These are phyloP conservation scores for Leccinum rimulosum DNA, from an alignment of 768 basidiomycete species.

Conservation along the genomic window DNA sequence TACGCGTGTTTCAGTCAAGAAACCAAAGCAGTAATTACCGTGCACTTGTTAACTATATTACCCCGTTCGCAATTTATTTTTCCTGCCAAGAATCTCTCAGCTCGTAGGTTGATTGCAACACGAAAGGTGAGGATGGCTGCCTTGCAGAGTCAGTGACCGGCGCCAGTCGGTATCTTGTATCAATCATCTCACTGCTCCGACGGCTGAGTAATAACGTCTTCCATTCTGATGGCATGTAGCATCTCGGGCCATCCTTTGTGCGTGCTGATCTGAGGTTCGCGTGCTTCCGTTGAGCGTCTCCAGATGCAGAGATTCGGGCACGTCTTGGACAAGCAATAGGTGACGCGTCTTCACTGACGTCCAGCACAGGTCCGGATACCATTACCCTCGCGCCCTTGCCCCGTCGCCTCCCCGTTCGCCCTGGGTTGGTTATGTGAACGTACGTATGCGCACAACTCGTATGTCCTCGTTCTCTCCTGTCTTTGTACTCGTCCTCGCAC, in stretches of 20 bases:
- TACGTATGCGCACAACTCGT: not conserved
- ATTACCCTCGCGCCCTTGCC: no score
- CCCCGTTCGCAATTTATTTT: not conserved
- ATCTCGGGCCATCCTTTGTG: no score
- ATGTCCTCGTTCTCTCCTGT: not conserved
- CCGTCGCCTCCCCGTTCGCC: not conserved
- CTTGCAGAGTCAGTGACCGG: no score
- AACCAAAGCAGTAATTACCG: slow-evolving; percentile 66
- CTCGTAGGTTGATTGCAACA: not conserved
- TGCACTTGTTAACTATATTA: not conserved
- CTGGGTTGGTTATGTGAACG: not conserved
- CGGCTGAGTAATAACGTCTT: not conserved
- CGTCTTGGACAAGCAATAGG: no score
- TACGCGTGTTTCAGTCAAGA: slow-evolving; percentile 60
- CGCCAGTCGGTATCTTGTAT: no score
- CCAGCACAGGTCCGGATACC: no score
- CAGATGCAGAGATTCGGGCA: no score
- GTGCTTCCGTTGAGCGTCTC: no score
- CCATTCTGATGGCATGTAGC: no score
- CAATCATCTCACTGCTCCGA: not conserved
- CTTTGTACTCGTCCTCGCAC: not conserved
- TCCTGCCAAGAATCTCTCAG: not conserved
- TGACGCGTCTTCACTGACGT: no score
- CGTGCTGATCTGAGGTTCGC: no score
- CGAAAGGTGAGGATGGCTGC: no score